Percentiles rank a stretch among this genome's conserved stretches.
Conservation (phyloP, 768 basidiomycete species). For the Sarcodon aspratus region DNA sequence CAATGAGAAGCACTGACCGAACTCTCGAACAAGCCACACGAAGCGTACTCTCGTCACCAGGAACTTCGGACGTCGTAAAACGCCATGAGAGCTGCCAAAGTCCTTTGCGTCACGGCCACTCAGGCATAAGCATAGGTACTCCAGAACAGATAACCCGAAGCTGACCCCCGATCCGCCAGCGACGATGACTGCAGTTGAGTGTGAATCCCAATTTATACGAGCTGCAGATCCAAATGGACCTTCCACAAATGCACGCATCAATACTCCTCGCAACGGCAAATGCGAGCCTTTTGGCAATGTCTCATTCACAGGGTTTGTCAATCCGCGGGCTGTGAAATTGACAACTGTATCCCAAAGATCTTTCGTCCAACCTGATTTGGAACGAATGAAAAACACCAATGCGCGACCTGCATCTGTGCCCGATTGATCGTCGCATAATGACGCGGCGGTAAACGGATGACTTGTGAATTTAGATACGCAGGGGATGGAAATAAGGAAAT, state of each 20-base stretch:
- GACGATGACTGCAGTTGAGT: constrained; percentile 52
- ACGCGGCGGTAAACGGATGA: constrained; percentile 68
- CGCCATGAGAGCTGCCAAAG: constrained; percentile 34
- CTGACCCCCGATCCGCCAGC: constrained; percentile 70
- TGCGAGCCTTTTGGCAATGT: constrained; percentile 15
- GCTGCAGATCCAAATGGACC: constrained; percentile 61
- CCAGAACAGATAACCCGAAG: constrained; percentile 55
- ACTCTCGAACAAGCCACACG: constrained; percentile 70
- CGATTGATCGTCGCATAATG: constrained; percentile 39
- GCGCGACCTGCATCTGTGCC: constrained; percentile 35
- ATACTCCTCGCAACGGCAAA: constrained; percentile 33
- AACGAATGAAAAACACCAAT: constrained; percentile 57
- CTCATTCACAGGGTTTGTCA: constrained; percentile 18
- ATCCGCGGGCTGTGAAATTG: constrained; percentile 19
- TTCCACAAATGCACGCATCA: constrained; percentile 48
- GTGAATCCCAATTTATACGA: constrained; percentile 44
- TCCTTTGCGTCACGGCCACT: constrained; percentile 38
- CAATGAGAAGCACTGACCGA: constrained; percentile 46
- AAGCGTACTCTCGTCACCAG: constrained; percentile 51
- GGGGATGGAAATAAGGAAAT: constrained; percentile 60
- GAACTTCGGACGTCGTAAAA: constrained; percentile 28
- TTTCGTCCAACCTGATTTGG: constrained; percentile 59
- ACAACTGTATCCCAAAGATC: constrained; percentile 49
- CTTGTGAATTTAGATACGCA: constrained; percentile 46
- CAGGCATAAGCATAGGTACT: constrained; percentile 49